Percentiles rank a stretch among this genome's conserved stretches.
These are phyloP conservation scores for Xylaria sp. DNA, from an alignment of 2,329 filamentous ascomycete genomes.

Conservation along the genomic window DNA sequence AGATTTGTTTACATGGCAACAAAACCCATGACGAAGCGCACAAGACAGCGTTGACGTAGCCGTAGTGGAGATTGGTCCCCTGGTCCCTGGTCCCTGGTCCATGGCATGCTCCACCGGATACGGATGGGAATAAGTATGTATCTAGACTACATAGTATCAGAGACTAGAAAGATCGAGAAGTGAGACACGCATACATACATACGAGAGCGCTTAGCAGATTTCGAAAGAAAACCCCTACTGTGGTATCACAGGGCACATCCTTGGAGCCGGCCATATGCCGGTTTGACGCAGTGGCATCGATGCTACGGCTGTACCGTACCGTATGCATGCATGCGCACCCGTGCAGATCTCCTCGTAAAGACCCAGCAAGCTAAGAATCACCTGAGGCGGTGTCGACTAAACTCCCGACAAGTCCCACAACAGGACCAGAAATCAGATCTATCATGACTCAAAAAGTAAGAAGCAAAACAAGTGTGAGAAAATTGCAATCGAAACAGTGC, in stretches of 20 bases:
- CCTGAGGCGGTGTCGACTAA: constrained; percentile 21
- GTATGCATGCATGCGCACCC: constrained; percentile 20
- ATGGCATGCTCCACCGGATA: background rate
- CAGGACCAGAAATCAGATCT: background rate
- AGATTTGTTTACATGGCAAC: constrained; percentile 4
- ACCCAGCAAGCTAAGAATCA: constrained; percentile 20
- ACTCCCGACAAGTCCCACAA: constrained; percentile 10
- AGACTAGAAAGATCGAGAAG: background rate
- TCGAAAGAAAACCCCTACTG: background rate
- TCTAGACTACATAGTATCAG: background rate
- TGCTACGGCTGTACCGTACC: constrained; percentile 3
- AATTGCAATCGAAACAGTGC: background rate
- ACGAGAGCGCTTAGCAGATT: constrained; percentile 7
- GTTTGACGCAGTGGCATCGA: constrained; percentile 10
- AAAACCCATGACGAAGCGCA: background rate
- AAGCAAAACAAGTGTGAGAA: background rate
- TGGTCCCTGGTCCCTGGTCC: too few relatives aligned
- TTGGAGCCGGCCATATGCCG: background rate
- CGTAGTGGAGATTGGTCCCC: background rate
- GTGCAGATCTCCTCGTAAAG: constrained; percentile 35
- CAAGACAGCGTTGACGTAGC: constrained; percentile 1
- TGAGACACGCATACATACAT: constrained; percentile 22
- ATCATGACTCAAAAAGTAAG: background rate
- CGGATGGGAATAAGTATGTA: background rate
- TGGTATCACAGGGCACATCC: background rate